phyloP scores from a whole-genome alignment of 2,329 filamentous ascomycete genomes.

The Chaetomiaceae sp. region DNA sequence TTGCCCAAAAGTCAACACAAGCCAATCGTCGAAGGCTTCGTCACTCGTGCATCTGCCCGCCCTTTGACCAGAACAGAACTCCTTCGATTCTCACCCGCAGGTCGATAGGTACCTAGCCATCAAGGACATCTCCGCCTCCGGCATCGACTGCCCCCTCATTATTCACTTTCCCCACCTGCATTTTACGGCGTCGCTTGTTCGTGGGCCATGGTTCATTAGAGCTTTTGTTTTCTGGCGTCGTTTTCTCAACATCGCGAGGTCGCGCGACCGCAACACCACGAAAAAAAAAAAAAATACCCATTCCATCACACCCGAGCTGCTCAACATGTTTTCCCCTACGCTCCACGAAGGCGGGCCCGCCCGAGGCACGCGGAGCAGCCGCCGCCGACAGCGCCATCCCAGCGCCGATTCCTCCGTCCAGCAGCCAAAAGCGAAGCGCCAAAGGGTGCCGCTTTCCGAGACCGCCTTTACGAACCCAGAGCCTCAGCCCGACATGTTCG shows the following conservation, averaged over 20 bases:
- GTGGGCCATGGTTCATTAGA: slow-evolving; percentile 16
- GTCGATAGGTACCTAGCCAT: slow-evolving; percentile 10
- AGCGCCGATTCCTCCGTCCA: slow-evolving; percentile 50
- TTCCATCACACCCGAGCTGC: slow-evolving; percentile 8
- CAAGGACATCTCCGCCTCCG: neutral
- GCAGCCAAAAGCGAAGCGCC: slow-evolving; percentile 59
- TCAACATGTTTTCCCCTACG: slow-evolving; percentile 56
- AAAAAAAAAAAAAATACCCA: no score
- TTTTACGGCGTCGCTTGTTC: slow-evolving; percentile 1
- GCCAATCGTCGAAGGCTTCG: slow-evolving; percentile 29
- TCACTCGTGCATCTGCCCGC: slow-evolving; percentile 22
- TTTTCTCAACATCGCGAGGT: slow-evolving; percentile 10
- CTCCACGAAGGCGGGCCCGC: slow-evolving; percentile 48
- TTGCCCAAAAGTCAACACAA: slow-evolving; percentile 30
- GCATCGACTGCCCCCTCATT: slow-evolving; percentile 4
- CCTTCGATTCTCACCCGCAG: neutral
- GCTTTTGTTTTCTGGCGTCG: neutral
- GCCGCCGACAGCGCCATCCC: slow-evolving; percentile 56
- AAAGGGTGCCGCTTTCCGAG: slow-evolving; percentile 53
- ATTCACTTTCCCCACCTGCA: neutral
- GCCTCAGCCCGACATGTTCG: slow-evolving; percentile 47
- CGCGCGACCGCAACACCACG: slow-evolving; percentile 13
- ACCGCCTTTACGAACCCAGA: slow-evolving; percentile 53
- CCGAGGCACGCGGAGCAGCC: slow-evolving; percentile 51
- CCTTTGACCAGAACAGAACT: slow-evolving; percentile 10